Base-by-base conservation (phyloP, 164 flowering plant species). In the Annona squamosa region DNA sequence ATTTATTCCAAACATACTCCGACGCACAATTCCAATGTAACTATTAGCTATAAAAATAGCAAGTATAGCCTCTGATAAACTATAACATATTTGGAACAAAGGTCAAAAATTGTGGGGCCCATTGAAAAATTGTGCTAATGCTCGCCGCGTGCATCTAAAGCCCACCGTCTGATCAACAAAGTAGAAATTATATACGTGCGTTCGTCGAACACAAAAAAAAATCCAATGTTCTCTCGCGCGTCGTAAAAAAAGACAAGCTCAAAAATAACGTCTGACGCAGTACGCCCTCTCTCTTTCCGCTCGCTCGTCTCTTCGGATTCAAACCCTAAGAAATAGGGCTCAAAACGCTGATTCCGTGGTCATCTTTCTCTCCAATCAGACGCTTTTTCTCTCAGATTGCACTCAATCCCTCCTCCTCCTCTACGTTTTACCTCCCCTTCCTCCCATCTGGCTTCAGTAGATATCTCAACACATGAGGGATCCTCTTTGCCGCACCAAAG, bases 401-500 rank as follows among this genome's bases (percentile, higher is more conserved):
- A 52, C 59, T 52, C 59, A 52, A 52, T 52, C 59, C 59, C 47
- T n/a, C 63, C 63, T 12, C 9, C 37, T 13, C 45, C 26, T 67
- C n/a, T 45, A 2, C n/a, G 2, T 67, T 16, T 17, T 4, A 2
- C 47, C 1, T 4, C 3, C 46, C 46, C 56, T n/a, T n/a, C 46
- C 52, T n/a, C 56, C 16, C 41, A n/a, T 19, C 16, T n/a, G 19
- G n/a, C 6, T 4, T 26, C 1, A 26, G 48, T 4, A 45, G 46
- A 16, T 9, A 18, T 41, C 59, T 56, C 71, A 42, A 18, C 66
- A 71, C 65, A 86, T 89, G 91, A 87, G 85, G 83, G 91, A 87
- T 67, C 82, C 82, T 42, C 72, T 75, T 37, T 87, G 87, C 84
- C 92, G 91, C 73, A 90, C 92, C 46, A 91, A 93, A 78, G 92